Base-by-base conservation (phyloP, 352 stramenopile species). In the Lagenidium giganteum region DNA sequence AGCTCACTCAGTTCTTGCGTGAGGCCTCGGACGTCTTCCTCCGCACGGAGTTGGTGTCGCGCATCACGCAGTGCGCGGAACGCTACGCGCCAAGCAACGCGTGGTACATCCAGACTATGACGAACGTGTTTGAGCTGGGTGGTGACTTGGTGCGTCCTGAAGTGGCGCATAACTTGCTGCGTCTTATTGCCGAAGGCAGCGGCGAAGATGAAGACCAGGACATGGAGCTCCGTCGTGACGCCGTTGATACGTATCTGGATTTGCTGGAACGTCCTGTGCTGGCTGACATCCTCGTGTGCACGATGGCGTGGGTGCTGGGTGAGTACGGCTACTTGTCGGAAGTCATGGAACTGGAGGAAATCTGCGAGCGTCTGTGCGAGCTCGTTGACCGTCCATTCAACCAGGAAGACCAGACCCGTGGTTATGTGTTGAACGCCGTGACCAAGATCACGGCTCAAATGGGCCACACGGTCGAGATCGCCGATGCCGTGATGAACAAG, bases 51-150 rank as follows among this genome's bases (percentile, higher is more conserved):
- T 80, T 99, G 22, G 98, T 98, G 22, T 91, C 77, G 8, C 93
- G 96, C 45, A 98, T 99, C 40, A 98, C 95, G 43, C 93, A 97
- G 53, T 98, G 97, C 55, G 96, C 96, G 2, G 97, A 99, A 67
- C 79, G 96, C 14, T 94, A 92, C 40, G 96, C 97, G 17, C 96
- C 97, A 8, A 98, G 91, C 70, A 99, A 98, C 61, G 85, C 84
- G 2, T 99, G 97, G 97, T 99, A 99, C 66, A 98, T 99, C 39
- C 70, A 93, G 51, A 98, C 96, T 8, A 98, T 99, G 73, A 98
- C 95, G 6, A 95, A 96, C 44, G 87, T 98, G 3, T 98, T 98
- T 53, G 85, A 97, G 45, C 66, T 97, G 1, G 94, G 88, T 14
- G 97, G 97, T 38, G 97, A 99, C 56, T 85, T 99, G 28, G 96